These are phyloP conservation scores for Paraphysoderma sedebokerense DNA, from an alignment of 371 early-diverging fungal species.

Conservation along the genomic window DNA sequence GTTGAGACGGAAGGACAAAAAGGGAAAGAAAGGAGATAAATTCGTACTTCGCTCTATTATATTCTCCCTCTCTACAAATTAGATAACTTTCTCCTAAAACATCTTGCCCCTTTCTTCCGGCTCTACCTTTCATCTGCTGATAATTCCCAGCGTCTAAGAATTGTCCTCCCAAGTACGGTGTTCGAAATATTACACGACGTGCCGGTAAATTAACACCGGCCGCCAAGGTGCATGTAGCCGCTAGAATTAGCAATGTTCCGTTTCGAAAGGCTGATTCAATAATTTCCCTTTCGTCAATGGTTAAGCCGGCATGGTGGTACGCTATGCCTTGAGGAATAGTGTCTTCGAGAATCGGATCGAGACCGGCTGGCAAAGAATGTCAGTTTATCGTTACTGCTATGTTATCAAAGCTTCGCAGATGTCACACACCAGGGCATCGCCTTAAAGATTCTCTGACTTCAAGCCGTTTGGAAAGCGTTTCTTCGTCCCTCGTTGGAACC, in stretches of 20 bases:
- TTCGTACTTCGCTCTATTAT: background rate
- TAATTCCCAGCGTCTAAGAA: slow-evolving; percentile 6
- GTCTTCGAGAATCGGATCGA: slow-evolving; percentile 7
- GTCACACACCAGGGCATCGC: too few species aligned
- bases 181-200: slow-evolving; percentile 13
- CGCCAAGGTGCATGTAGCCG: slow-evolving; percentile 16
- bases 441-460: too few species aligned
- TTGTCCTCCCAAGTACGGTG: slow-evolving; percentile 4
- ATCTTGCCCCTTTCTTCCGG: slow-evolving; percentile 17
- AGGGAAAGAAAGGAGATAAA: background rate
- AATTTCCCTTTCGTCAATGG: slow-evolving; percentile 13
- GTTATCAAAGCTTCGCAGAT: too few species aligned
- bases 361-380: slow-evolving; percentile 9
- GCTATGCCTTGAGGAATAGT: slow-evolving; percentile 9
- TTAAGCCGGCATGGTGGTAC: slow-evolving; percentile 15
- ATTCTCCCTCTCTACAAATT: background rate
- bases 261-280: slow-evolving; percentile 16
- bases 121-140: slow-evolving; percentile 16
- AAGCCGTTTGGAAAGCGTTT: too few species aligned
- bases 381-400: slow-evolving; percentile 2
- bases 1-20: too few species aligned
- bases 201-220: slow-evolving; percentile 17
- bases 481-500: background rate
- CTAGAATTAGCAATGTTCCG: slow-evolving; percentile 6
- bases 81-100: slow-evolving; percentile 10